Evolutionary conservation across 176 grass and related monocot genomes (phyloP).

Genomic region (Carex myosuroides): DNA sequence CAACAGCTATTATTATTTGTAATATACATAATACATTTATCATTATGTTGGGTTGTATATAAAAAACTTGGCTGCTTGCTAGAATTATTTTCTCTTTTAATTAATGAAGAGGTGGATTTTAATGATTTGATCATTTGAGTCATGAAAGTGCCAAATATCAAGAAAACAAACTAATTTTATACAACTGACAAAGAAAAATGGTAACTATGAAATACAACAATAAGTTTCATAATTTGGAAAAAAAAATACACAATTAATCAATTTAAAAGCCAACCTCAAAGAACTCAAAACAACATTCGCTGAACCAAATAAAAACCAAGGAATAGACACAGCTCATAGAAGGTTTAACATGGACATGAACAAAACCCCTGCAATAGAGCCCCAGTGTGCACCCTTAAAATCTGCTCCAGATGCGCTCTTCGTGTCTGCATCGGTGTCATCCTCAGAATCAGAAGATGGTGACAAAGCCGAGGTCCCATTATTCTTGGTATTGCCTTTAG

Average conservation of each 20-base stretch:
- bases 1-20: too few species aligned
- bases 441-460: slow-evolving; percentile 8
- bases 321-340: background rate
- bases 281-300: background rate
- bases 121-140: background rate
- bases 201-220: slow-evolving; percentile 5
- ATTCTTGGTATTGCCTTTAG: background rate
- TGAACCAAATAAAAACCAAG: slow-evolving; percentile 6
- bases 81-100: background rate
- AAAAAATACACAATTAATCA: slow-evolving; percentile 18
- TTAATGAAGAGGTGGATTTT: background rate
- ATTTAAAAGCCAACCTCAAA: slow-evolving; percentile 19
- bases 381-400: background rate
- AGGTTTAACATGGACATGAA: slow-evolving; percentile 10
- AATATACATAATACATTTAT: too few species aligned
- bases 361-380: background rate
- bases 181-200: background rate
- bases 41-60: too few species aligned
- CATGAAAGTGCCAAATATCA: background rate
- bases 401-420: background rate
- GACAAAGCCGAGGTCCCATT: slow-evolving; percentile 8
- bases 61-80: too few species aligned
- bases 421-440: background rate
- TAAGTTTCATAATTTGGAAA: background rate
- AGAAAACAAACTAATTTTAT: background rate